Evolutionary conservation across 495 filamentous ascomycete genomes (phyloP).

Genomic region (Podospora pseudocomata): DNA sequence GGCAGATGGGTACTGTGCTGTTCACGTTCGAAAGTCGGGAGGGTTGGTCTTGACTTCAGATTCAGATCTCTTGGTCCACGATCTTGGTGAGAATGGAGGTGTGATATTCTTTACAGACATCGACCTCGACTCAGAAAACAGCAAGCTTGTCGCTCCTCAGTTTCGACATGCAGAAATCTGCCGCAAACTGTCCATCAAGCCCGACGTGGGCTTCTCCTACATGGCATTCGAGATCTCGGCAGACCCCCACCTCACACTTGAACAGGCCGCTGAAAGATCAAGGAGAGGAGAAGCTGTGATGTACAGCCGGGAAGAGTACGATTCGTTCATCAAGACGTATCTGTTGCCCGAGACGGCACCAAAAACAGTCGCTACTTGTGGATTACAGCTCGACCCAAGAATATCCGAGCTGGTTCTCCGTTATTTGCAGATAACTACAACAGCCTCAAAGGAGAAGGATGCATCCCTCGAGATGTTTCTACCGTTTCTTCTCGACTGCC

Average conservation of each 20-base stretch:
- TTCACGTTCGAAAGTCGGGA: conserved; percentile 47
- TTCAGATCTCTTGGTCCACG: conserved; percentile 69
- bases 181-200: conserved; percentile 32
- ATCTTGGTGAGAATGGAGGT: conserved; percentile 54
- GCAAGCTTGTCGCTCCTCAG: conserved; percentile 34
- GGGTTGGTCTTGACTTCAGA: conserved; percentile 62
- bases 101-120: conserved; percentile 59
- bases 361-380: background rate
- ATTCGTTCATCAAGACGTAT: conserved; percentile 47
- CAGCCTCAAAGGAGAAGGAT: conserved; percentile 6
- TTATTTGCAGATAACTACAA: background rate
- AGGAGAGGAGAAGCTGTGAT: conserved; percentile 23
- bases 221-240: conserved; percentile 42
- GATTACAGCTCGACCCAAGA: conserved; percentile 42
- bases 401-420: conserved; percentile 44
- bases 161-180: conserved; percentile 39
- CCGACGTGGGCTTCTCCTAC: conserved; percentile 23
- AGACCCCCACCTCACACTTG: conserved; percentile 32
- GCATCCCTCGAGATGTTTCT: conserved; percentile 50
- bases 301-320: conserved; percentile 29
- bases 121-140: conserved; percentile 17
- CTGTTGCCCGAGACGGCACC: conserved; percentile 18
- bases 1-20: conserved; percentile 66
- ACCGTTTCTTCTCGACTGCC: conserved; percentile 56
- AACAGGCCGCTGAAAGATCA: conserved; percentile 28